These are phyloP conservation scores for Neoascochyta sp. DNA, from an alignment of 2,329 filamentous ascomycete species.

Conservation along the genomic window DNA sequence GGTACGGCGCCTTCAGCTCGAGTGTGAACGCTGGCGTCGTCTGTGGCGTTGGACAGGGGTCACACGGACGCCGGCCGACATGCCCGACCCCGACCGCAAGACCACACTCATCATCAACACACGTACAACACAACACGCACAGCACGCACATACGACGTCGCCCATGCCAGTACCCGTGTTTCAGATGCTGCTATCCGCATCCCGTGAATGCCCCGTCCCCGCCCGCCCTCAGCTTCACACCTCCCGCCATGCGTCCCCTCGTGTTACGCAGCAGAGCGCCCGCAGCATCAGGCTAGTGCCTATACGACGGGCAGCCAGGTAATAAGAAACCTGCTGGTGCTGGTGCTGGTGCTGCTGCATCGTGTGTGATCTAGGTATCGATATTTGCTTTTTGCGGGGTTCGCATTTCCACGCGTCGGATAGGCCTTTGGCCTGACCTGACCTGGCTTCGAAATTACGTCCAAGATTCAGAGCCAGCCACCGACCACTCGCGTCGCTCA, in stretches of 20 bases:
- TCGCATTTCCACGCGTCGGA: too few species aligned
- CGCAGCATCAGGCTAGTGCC: too few species aligned
- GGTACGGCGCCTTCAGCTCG: slow-evolving; percentile 31
- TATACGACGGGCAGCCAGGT: too few species aligned
- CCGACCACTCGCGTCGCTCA: slow-evolving; percentile 1
- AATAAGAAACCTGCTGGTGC: slow-evolving; percentile 3
- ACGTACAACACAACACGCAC: slow-evolving; percentile 16
- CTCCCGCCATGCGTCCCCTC: too few species aligned
- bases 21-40: slow-evolving; percentile 28
- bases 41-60: slow-evolving; percentile 21
- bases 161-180: slow-evolving; percentile 9
- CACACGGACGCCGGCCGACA: slow-evolving; percentile 19
- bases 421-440: too few species aligned
- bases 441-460: too few species aligned
- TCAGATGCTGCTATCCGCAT: slow-evolving; percentile 3
- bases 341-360: slow-evolving; percentile 1
- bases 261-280: too few species aligned
- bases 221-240: too few species aligned
- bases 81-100: slow-evolving; percentile 16
- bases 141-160: slow-evolving; percentile 12
- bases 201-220: too few species aligned
- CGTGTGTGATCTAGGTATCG: slow-evolving; percentile 6
- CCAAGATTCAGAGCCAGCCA: too few species aligned
- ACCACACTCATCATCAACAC: too few species aligned
- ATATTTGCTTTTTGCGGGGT: too few species aligned